These are phyloP conservation scores for Corymbia maculata DNA, from an alignment of 345 rosid genomes.

Conservation along the genomic window DNA sequence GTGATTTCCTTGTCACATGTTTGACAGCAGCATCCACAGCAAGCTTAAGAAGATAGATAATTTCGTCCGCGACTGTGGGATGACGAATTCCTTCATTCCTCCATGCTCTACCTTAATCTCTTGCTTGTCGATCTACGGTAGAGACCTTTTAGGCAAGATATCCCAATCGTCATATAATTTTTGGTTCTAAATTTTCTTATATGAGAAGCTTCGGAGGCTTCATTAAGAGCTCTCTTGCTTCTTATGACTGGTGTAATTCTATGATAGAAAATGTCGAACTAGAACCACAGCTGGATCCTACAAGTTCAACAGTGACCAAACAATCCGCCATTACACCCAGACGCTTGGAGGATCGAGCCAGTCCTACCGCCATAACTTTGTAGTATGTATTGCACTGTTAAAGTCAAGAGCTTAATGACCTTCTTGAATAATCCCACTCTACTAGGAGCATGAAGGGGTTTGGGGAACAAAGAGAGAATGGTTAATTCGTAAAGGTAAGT, in stretches of 20 bases:
- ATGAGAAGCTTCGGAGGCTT: background rate
- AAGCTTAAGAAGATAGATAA: too few species aligned
- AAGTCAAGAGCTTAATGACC: too few species aligned
- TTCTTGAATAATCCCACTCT: too few species aligned
- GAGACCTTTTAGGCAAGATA: background rate
- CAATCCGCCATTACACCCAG: constrained; percentile 42
- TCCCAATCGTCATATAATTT: background rate
- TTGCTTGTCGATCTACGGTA: too few species aligned
- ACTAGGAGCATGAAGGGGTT: too few species aligned
- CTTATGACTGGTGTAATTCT: background rate
- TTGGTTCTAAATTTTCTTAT: background rate
- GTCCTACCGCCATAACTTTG: constrained; percentile 16
- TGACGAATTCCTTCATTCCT: too few species aligned
- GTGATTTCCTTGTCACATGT: too few species aligned
- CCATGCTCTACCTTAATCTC: background rate
- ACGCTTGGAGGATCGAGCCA: constrained; percentile 35
- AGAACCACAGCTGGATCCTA: constrained; percentile 44
- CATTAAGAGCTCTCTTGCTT: background rate
- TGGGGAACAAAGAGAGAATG: too few species aligned
- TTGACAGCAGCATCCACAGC: too few species aligned
- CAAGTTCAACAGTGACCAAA: constrained; percentile 51
- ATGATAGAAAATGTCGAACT: constrained; percentile 24
- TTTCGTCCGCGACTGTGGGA: too few species aligned
- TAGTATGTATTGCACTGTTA: too few species aligned
- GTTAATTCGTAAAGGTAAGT: too few species aligned